These are phyloP conservation scores for Sphagnum fallax DNA, from an alignment of 228 moss, liverwort and hornwort genomes.

Conservation along the genomic window DNA sequence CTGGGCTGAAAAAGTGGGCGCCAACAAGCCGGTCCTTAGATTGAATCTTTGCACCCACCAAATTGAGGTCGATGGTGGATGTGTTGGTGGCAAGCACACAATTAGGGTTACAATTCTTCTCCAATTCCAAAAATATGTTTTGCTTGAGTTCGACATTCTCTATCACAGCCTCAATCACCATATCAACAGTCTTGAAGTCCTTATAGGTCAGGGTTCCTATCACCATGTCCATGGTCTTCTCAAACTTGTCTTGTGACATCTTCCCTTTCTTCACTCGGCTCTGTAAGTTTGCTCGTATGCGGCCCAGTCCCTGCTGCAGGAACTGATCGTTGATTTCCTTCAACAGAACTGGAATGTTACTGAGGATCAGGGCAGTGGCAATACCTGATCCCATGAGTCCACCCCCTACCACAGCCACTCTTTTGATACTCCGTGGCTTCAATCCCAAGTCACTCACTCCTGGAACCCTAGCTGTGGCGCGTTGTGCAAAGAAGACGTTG, in stretches of 20 bases:
- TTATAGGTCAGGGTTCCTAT: constrained; percentile 79
- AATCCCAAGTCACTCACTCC: constrained; percentile 89
- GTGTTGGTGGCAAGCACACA: constrained; percentile 90
- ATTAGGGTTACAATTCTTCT: constrained; percentile 60
- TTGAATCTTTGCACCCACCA: constrained; percentile 77
- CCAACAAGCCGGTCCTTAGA: constrained; percentile 83
- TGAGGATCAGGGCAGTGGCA: constrained; percentile 77
- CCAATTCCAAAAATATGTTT: constrained; percentile 81
- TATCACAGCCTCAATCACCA: constrained; percentile 98
- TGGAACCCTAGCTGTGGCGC: constrained; percentile 79
- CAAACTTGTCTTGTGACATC: constrained; percentile 82
- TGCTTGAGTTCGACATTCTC: constrained; percentile 94
- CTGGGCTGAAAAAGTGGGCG: constrained; percentile 99
- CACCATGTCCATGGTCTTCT: constrained; percentile 59
- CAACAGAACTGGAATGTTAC: constrained; percentile 69
- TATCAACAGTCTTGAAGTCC: constrained; percentile 79
- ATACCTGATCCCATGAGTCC: constrained; percentile 99
- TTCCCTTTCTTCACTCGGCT: constrained; percentile 90
- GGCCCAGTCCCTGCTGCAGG: constrained; percentile 73
- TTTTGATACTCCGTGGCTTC: constrained; percentile 65
- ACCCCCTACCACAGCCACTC: constrained; percentile 90
- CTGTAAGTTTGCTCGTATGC: constrained; percentile 83
- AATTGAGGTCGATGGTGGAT: constrained; percentile 88
- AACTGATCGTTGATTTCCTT: constrained; percentile 95
- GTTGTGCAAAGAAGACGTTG: constrained; percentile 84